A percentile compares a stretch with the other conserved stretches of the same genome.
Conservation (phyloP, 495 filamentous ascomycete species). For the Lasiosphaeris hirsuta region DNA sequence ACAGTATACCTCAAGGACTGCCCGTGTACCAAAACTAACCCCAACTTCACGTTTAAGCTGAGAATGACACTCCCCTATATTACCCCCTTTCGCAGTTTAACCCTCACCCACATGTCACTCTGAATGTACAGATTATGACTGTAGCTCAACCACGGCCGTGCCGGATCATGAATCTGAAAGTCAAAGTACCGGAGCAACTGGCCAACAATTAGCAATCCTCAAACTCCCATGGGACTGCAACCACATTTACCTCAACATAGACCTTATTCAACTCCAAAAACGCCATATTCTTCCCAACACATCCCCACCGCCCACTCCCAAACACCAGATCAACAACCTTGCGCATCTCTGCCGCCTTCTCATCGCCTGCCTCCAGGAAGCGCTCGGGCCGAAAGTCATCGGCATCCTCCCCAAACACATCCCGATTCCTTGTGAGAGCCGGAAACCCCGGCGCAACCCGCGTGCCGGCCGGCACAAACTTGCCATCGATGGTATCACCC, state of each 20-base stretch:
- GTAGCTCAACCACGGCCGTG: not conserved
- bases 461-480: conserved; percentile 53
- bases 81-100: not conserved
- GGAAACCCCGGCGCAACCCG: conserved; percentile 50
- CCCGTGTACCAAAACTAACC: no score
- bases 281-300: conserved; percentile 35
- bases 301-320: conserved; percentile 33
- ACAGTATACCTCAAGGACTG: no score
- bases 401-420: conserved; percentile 36
- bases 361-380: conserved; percentile 41
- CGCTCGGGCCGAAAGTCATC: conserved; percentile 48
- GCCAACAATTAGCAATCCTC: not conserved
- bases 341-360: conserved; percentile 13
- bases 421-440: conserved; percentile 22
- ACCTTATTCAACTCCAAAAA: conserved; percentile 47
- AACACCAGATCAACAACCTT: conserved; percentile 21
- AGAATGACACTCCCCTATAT: not conserved
- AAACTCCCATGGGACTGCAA: not conserved
- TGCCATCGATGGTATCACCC: conserved; percentile 49
- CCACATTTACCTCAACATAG: conserved; percentile 43
- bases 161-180: not conserved
- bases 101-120: not conserved
- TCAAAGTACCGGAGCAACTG: not conserved
- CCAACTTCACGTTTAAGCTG: no score
- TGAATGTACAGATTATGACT: not conserved